Base-by-base conservation (phyloP, 2,329 filamentous ascomycete genomes). In the Zasmidium cellare region DNA sequence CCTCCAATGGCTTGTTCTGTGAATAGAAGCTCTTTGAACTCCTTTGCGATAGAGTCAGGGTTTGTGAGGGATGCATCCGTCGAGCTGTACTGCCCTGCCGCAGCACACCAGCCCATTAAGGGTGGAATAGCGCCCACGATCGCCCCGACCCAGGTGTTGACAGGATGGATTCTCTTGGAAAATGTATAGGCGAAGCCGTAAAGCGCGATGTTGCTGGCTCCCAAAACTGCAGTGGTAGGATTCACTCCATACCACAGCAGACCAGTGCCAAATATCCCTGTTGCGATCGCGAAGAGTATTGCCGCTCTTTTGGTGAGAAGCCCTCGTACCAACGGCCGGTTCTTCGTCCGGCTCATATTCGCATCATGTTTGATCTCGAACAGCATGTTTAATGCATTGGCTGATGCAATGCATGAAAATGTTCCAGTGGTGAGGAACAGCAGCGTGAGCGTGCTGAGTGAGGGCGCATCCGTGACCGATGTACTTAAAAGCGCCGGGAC, bases 51-150 rank as follows among this genome's bases (percentile, higher is more conserved):
- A 3, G 60, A 66, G 25, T 53, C 57, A 7, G 56, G 56, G 24
- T 58, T 51, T 3, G 53, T 51, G 19, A 58, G 46, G 3, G 63
- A 61, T 1, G 65, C 60, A 35, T 67, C 64, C 19, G 65, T 67
- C 25, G 77, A 76, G 9, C 92, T 92, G 46, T 87, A 88, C 74
- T 97, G 91, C 52, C 92, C 92, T 0, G 92, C 92, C 0, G 94
- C 94, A 0, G 94, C 94, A 16, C 92, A 90, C 94, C 94, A 99
- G 64, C 94, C 94, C 94, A 99, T 99, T 28, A 99, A 77, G 0
- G 94, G 94, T 0, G 94, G 93, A 56, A 99, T 96, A 1, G 89
- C 92, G 60, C 94, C 94, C 0, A 99, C 91, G 0, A 99, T 76
- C 2, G 92, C 94, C 16, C 94, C 94, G 16, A 96, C 84, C 94